Evolutionary conservation across 1,139 yeast species (phyloP), one percentile per base, ranked within the genome.

Genomic region (Hanseniaspora gamundiae): DNA sequence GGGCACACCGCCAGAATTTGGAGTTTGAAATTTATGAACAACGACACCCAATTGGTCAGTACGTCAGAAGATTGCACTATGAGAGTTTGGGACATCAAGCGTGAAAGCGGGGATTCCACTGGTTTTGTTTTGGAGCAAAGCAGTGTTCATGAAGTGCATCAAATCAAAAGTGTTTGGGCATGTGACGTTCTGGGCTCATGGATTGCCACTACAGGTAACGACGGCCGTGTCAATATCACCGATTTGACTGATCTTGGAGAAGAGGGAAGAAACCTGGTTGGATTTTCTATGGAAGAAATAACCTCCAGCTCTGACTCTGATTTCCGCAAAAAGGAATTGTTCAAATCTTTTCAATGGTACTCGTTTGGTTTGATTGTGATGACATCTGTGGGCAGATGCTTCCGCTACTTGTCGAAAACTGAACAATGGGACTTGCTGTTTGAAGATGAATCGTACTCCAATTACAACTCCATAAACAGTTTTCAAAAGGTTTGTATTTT

Each of bases 1-100:
- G 97, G 97, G 14, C 98, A 91, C 59, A 81, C 84, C 3, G 88
- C 97, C 0, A 73, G 98, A 57, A 87, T 91, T 38, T 91, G 98
- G 98, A 74, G 74, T 38, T 67, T 91, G 44, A 70, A 70, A 39
- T 86, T 87, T 59, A 73, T 68, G 49, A 61, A 62, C n/a, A 50
- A 59, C 7, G 58, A 64, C 36, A 50, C 55, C 2, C 56, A 60
- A 11, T 19, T 80, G 1, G 66, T 74, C 24, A 81, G 94, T 62
- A 77, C 79, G 13, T 87, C 95, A 9, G 98, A 91, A 60, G 98
- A 91, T 61, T 77, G 93, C 54, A 80, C 95, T 0, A 74, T 85
- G n/a, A 71, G 96, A 51, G 57, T 80, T 0, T 91, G 98, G 98
- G 61, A 65, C 33, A 53, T 64, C 16, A 40, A 48, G 0, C 55